Percentiles rank a stretch among this genome's conserved stretches.
Evolutionary conservation across 306 rosid genomes (phyloP).

Genomic region (Quercus alba): DNA sequence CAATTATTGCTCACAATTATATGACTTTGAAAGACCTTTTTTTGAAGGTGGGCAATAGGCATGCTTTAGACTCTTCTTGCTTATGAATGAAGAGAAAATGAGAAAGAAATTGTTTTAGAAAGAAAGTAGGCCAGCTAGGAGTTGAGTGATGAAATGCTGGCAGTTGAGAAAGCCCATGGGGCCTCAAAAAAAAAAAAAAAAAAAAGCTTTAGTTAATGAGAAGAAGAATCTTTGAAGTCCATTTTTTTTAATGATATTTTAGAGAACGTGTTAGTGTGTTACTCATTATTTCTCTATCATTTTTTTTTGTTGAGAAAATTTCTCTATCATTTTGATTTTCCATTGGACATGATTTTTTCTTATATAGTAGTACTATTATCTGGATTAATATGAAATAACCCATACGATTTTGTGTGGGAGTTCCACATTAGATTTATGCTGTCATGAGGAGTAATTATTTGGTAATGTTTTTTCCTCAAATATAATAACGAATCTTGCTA

Average conservation of each 20-base stretch:
- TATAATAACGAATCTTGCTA: too few species aligned
- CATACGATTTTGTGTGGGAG: too few species aligned
- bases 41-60: neutral
- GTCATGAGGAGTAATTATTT: too few species aligned
- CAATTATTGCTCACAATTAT: neutral
- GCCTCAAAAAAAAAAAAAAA: neutral
- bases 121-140: constrained; percentile 28
- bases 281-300: constrained; percentile 4
- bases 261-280: constrained; percentile 1
- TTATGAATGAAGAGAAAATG: constrained; percentile 1
- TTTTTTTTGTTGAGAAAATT: too few species aligned
- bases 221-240: neutral
- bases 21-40: neutral
- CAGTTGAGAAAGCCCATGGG: constrained; percentile 16
- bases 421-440: too few species aligned
- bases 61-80: neutral
- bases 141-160: constrained; percentile 25
- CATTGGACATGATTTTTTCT: neutral
- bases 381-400: neutral
- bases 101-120: constrained; percentile 9
- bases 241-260: neutral
- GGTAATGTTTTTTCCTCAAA: too few species aligned
- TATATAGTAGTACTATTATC: neutral
- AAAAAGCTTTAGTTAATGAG: neutral
- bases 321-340: neutral